Conservation (phyloP, 1,139 yeast genomes). For the Chernovozyma aurita region DNA sequence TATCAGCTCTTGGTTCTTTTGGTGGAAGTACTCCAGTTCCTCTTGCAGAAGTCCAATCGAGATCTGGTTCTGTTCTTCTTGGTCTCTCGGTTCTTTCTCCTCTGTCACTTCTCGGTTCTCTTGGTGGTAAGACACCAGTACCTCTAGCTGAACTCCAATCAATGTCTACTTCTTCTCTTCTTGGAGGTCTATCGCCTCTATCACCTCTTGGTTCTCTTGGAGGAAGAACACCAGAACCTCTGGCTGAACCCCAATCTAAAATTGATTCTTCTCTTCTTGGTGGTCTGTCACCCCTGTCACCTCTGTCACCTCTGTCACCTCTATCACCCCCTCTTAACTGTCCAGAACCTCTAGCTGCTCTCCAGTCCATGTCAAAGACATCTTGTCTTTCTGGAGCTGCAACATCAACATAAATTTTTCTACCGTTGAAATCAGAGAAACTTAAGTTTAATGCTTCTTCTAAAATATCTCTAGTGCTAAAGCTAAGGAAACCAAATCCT, state of each 20-base stretch:
- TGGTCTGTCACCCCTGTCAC: slow-evolving; percentile 29
- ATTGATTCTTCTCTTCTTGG: slow-evolving; percentile 48
- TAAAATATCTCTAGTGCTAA: slow-evolving; percentile 58
- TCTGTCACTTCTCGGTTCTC: slow-evolving; percentile 25
- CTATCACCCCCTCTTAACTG: slow-evolving; percentile 38
- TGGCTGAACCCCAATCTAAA: slow-evolving; percentile 59
- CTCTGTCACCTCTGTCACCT: slow-evolving; percentile 24
- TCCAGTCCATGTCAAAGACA: slow-evolving; percentile 44
- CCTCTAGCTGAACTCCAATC: slow-evolving; percentile 61
- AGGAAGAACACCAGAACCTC: slow-evolving; percentile 34
- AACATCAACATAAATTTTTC: slow-evolving; percentile 78
- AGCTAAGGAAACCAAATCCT: slow-evolving; percentile 87
- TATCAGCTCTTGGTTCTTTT: slow-evolving; percentile 14
- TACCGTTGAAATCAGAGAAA: slow-evolving; percentile 63
- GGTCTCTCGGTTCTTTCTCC: slow-evolving; percentile 19
- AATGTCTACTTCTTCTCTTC: slow-evolving; percentile 47
- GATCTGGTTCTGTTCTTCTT: slow-evolving; percentile 37
- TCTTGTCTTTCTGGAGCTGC: slow-evolving; percentile 78
- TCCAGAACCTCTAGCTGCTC: slow-evolving; percentile 36
- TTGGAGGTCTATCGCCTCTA: slow-evolving; percentile 34
- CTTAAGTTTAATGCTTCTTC: slow-evolving; percentile 67
- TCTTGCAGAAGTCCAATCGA: slow-evolving; percentile 40
- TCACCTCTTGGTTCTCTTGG: slow-evolving; percentile 31
- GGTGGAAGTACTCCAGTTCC: slow-evolving; percentile 17
- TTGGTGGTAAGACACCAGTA: slow-evolving; percentile 31